Base-by-base conservation (phyloP, 2,329 filamentous ascomycete genomes). In the Sporothrix globosa region DNA sequence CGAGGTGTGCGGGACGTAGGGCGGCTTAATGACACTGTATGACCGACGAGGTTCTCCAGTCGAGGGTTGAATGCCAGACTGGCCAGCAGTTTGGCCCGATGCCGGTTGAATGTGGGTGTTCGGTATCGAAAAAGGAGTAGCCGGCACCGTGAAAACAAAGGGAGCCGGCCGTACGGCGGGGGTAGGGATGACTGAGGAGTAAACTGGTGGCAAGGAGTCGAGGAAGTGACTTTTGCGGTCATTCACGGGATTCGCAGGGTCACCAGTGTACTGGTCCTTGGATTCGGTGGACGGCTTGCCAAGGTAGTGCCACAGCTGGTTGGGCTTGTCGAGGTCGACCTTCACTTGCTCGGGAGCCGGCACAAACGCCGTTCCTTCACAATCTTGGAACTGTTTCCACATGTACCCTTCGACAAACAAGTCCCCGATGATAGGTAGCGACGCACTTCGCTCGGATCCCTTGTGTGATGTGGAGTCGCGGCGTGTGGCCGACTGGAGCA, bases 281-380 rank as follows among this genome's bases (percentile, higher is more conserved):
- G 93, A 91, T 77, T 98, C 95, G 7, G 95, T 97, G 27, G 95
- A 98, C 24, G 86, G 87, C 78, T 88, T 88, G 44, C 92, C 92
- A 72, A 99, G 85, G 78, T 97, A 98, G 81, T 93, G 87, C 92
- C 94, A 98, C 21, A 97, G 79, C 77, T 92, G 90, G 72, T 95
- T 87, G 19, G 89, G 84, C 77, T 91, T 92, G 72, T 81, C 81
- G 10, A 97, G 79, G 76, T 97, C 88, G 71, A 96, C 83, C 80
- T 90, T 91, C 77, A 84, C 85, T 78, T 92, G 88, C 69, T 82
- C 83, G 73, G 83, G 83, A 75, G 90, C 91, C 73, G 73, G 73
- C 72, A 75, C 73, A 58, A 77, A 73, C 9, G 76, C 65, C 9
- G 58, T 77, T 67, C 85, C 82, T 54, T 86, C 83, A 75, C 86